Conservation (phyloP, 192 early-diverging fungal genomes). For the Podila epigama region DNA sequence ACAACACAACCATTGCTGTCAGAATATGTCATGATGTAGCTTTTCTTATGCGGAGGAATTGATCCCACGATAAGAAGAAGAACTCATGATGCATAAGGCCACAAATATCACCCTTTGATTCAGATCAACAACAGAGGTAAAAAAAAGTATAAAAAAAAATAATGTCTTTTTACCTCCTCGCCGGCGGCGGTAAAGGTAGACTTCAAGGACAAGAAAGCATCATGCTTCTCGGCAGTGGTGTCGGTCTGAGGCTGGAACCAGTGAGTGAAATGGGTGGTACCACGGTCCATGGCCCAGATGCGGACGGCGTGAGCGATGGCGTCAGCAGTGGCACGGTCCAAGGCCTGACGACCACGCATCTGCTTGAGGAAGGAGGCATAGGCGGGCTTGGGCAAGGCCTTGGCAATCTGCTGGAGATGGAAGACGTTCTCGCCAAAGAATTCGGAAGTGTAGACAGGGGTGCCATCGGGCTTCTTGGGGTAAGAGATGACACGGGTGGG, state of each 20-base stretch:
- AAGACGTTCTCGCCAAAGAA: slow-evolving; percentile 96
- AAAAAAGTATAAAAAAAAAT: not conserved
- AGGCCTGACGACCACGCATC: slow-evolving; percentile 84
- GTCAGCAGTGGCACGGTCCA: slow-evolving; percentile 96
- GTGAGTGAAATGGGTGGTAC: slow-evolving; percentile 99
- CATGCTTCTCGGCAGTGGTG: slow-evolving; percentile 99
- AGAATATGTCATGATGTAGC: too few relatives aligned
- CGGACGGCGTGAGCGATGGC: slow-evolving; percentile 98
- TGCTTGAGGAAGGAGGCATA: slow-evolving; percentile 94
- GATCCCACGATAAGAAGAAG: not conserved
- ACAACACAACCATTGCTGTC: too few relatives aligned
- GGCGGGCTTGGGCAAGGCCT: slow-evolving; percentile 93
- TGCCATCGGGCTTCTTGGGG: slow-evolving; percentile 73
- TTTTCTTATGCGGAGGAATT: too few relatives aligned
- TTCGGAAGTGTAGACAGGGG: slow-evolving; percentile 83
- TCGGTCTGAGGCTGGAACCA: slow-evolving; percentile 99
- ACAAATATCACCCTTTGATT: not conserved
- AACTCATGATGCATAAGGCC: not conserved
- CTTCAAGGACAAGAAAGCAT: slow-evolving; percentile 94
- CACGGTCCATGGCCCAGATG: slow-evolving; percentile 97
- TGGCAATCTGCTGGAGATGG: slow-evolving; percentile 87
- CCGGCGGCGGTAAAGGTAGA: slow-evolving; percentile 81
- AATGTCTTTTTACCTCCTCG: slow-evolving; percentile 74
- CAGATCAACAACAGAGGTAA: not conserved
- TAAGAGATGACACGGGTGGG: slow-evolving; percentile 79